Base-by-base conservation (phyloP, 2,329 filamentous ascomycete genomes). In the Penicillium crustosum region DNA sequence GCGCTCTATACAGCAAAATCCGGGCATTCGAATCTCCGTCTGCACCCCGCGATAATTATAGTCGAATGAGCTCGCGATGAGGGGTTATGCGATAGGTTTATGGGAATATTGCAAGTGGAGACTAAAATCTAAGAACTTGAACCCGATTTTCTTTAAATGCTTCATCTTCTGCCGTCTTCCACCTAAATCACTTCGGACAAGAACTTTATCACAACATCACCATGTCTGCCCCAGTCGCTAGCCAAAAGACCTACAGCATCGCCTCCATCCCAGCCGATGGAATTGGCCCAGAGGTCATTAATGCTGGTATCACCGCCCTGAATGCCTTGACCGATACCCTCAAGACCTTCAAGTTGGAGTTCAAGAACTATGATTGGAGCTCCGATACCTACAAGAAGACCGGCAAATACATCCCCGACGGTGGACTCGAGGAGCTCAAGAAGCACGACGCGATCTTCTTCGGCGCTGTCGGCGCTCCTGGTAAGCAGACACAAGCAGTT, bases 201-300 rank as follows among this genome's bases (percentile, higher is more conserved):
- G 6, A 45, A 42, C 29, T 48, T 42, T 29, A 45, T 6, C 8
- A n/a, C n/a, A 36, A 36, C 12, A n/a, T 25, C 53, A 58, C n/a
- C 8, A 67, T 67, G 65, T 67, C 65, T 41, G 43, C 59, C 25
- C 56, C 62, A 38, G 29, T 55, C 17, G 33, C 58, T 29, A 42
- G 35, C 15, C 44, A 50, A 38, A 69, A 68, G 45, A 66, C 69
- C 13, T 80, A 82, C 65, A 77, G 70, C 51, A 86, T 89, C 60
- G 86, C 86, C n/a, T 81, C 79, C 31, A 87, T 90, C 54, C 86
- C 86, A 0, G 88, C 85, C 8, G 87, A 90, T 67, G 87, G 87
- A 53, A 89, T 90, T 59, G 87, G 88, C 2, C 82, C 82, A 1
- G 88, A 90, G 71, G 87, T 90, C 12, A 83, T 88, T 71, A 77